phyloP scores from a whole-genome alignment of 805 yeast genomes.

The Yamadazyma philogaea region DNA sequence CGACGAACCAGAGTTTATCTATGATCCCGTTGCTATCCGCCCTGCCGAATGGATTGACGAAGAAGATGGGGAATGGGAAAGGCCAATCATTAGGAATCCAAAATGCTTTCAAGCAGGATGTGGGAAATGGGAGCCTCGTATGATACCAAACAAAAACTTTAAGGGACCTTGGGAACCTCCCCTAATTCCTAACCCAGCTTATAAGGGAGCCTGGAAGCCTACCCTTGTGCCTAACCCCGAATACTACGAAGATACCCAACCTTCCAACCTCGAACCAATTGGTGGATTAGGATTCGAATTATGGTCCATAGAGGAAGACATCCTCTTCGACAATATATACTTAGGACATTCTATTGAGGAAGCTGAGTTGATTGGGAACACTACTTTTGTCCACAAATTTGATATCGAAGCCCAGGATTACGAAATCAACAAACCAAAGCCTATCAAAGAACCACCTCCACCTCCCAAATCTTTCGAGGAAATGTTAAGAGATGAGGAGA shows the following conservation, averaged over 20 bases:
- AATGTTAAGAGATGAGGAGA: constrained; percentile 20
- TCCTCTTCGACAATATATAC: constrained; percentile 79
- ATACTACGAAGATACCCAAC: constrained; percentile 54
- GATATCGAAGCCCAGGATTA: constrained; percentile 47
- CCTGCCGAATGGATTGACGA: constrained; percentile 89
- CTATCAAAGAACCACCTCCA: constrained; percentile 37
- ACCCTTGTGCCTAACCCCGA: constrained; percentile 65
- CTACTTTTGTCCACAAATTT: constrained; percentile 59
- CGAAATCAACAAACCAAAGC: constrained; percentile 39
- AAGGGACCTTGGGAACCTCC: constrained; percentile 80
- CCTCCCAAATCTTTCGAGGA: constrained; percentile 46
- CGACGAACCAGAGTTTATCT: constrained; percentile 50
- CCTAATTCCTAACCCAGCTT: constrained; percentile 65
- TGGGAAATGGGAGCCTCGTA: constrained; percentile 75
- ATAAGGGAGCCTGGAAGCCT: constrained; percentile 78
- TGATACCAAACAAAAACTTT: constrained; percentile 64
- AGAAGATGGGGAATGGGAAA: constrained; percentile 83
- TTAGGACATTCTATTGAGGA: constrained; percentile 80
- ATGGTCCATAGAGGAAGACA: constrained; percentile 79
- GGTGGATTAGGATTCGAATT: constrained; percentile 86
- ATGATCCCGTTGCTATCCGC: constrained; percentile 62
- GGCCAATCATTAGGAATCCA: constrained; percentile 72
- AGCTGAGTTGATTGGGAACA: constrained; percentile 80
- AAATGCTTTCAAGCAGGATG: constrained; percentile 68
- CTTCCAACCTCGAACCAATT: constrained; percentile 61